Base-by-base conservation (phyloP, 768 basidiomycete species). In the Trametes villosa region DNA sequence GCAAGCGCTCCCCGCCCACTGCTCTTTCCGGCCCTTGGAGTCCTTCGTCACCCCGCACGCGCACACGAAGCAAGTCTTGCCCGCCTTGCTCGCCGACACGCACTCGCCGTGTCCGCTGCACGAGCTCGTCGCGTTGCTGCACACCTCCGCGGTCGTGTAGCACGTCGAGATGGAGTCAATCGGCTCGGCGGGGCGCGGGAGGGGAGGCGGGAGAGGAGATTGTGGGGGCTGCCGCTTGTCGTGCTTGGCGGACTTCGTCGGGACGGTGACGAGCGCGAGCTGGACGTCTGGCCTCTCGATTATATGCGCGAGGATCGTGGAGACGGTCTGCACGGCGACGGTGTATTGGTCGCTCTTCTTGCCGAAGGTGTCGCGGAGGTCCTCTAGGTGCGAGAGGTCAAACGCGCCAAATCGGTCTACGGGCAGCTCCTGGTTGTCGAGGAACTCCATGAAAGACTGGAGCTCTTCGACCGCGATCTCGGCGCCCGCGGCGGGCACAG, bases 51-150 rank as follows among this genome's bases (percentile, higher is more conserved):
- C 76, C 1, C 62, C 53, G 62, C 82, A 85, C 3, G 74, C 70
- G 60, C 84, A 84, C 0, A 75, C 72, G 56, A 76, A 86, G 66
- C 85, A 86, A 0, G 75, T 73, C 62, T 72, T 73, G 13, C 87
- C 89, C 4, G 84, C 82, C 65, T 85, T 86, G 47, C 76, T 83
- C 30, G 84, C 84, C 56, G 78, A 71, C 18, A 82, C 78, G 66
- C 92, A 94, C 62, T 82, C 67, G 0, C 92, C 92, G 49, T 84
- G 80, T 9, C 88, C 87, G 9, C 87, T 89, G 71, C 92, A 94
- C 24, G 77, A 67, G 48, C 77, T 78, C 8, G 92, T 94, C 49
- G 78, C 77, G 64, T 87, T 84, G 27, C 69, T 74, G 72, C 92
- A 94, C 1, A 77, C 72, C 24, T 83, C 79, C 20, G 73, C 71